A percentile compares a stretch with the other conserved stretches of the same genome.
Conservation (phyloP, 352 stramenopile genomes). For the Pythium monospermum region DNA sequence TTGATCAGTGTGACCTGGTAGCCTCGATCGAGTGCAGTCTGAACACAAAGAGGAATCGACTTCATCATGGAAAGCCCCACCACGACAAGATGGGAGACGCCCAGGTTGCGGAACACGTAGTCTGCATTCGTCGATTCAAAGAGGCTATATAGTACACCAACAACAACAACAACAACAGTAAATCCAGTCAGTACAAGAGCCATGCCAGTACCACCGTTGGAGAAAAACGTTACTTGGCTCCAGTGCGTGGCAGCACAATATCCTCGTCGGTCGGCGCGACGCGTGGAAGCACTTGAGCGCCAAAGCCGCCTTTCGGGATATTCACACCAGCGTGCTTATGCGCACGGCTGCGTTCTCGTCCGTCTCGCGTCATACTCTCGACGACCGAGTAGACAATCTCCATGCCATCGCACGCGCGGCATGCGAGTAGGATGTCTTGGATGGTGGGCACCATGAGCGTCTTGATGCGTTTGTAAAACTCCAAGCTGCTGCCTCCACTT, state of each 20-base stretch:
- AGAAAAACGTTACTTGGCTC: too few species aligned
- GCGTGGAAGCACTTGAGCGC: slow-evolving; percentile 55
- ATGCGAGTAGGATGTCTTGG: slow-evolving; percentile 52
- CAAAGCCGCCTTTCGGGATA: slow-evolving; percentile 59
- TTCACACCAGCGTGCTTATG: slow-evolving; percentile 87
- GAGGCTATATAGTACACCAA: slow-evolving; percentile 35
- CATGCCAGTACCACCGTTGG: too few species aligned
- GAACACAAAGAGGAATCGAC: slow-evolving; percentile 75
- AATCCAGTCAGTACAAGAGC: not conserved
- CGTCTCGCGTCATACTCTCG: slow-evolving; percentile 78
- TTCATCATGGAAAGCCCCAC: slow-evolving; percentile 77
- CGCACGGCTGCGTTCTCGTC: slow-evolving; percentile 71
- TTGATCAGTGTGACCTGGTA: slow-evolving; percentile 84
- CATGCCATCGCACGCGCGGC: slow-evolving; percentile 40
- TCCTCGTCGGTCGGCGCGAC: slow-evolving; percentile 55
- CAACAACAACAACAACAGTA: not conserved
- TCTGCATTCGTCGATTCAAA: slow-evolving; percentile 88
- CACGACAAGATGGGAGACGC: slow-evolving; percentile 81
- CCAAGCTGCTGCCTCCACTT: slow-evolving; percentile 6
- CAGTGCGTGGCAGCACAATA: slow-evolving; percentile 81
- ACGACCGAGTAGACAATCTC: slow-evolving; percentile 91
- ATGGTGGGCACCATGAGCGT: slow-evolving; percentile 48
- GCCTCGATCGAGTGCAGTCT: slow-evolving; percentile 81
- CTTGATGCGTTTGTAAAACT: slow-evolving; percentile 48
- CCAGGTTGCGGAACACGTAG: slow-evolving; percentile 86